Conservation (phyloP, 345 rosid genomes). For the Lumnitzera littorea region DNA sequence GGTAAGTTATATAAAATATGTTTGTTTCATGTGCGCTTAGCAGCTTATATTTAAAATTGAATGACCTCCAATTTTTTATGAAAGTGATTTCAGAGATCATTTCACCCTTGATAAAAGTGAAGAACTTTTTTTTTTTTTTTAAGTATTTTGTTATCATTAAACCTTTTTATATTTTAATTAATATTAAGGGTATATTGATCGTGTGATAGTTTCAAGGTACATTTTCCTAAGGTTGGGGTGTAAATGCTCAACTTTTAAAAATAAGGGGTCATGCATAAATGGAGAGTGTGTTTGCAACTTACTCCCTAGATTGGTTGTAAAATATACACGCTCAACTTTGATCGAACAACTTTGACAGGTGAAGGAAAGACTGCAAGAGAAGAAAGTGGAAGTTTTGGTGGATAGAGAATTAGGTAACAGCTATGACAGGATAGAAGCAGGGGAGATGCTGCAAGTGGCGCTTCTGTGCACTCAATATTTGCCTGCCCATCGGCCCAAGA, state of each 20-base stretch:
- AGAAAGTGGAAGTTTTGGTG: constrained; percentile 66
- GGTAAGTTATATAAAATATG: no score
- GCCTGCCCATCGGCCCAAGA: constrained; percentile 85
- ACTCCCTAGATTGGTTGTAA: no score
- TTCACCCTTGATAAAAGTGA: no score
- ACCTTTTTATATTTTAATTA: neutral
- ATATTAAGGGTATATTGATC: neutral
- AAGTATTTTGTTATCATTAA: neutral
- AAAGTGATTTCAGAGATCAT: no score
- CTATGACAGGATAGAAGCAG: constrained; percentile 69
- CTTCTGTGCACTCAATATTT: constrained; percentile 78
- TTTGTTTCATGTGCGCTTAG: no score
- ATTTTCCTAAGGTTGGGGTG: neutral
- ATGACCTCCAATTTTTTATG: no score
- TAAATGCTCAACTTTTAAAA: no score
- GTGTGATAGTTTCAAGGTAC: neutral
- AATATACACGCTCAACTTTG: no score
- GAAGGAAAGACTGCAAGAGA: constrained; percentile 73
- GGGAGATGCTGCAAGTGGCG: constrained; percentile 88
- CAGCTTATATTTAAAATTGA: no score
- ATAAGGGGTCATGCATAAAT: no score
- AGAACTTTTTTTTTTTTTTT: neutral
- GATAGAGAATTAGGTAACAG: constrained; percentile 66
- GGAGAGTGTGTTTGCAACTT: no score
- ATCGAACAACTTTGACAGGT: constrained; percentile 32